Percentiles rank a stretch among this genome's conserved stretches.
Conservation (phyloP, 2,329 filamentous ascomycete species). For the Aspergillus ochraceoroseus region DNA sequence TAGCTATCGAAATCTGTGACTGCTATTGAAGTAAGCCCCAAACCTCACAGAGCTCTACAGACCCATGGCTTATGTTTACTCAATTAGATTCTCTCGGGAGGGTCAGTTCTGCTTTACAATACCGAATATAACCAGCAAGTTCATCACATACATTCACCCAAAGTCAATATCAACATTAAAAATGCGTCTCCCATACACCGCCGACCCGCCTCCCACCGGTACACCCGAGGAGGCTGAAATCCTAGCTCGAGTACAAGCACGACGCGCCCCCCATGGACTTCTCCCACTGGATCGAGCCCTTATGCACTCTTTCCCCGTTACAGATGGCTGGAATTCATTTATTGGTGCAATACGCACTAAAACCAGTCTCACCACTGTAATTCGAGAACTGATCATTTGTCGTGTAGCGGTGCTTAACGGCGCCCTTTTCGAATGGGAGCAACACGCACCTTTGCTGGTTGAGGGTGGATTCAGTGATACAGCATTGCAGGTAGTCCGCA, state of each 20-base stretch:
- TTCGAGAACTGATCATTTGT: slow-evolving; percentile 75
- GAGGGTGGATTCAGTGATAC: slow-evolving; percentile 52
- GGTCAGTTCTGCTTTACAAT: no score
- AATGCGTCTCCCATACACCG: slow-evolving; percentile 54
- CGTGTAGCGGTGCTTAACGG: slow-evolving; percentile 73
- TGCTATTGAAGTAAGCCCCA: no score
- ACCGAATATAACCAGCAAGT: no score
- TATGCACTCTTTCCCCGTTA: slow-evolving; percentile 52
- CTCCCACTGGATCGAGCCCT: slow-evolving; percentile 52
- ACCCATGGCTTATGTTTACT: no score
- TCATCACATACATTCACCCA: no score
- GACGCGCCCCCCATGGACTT: slow-evolving; percentile 48
- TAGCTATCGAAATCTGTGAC: no score
- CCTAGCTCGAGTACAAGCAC: slow-evolving; percentile 48
- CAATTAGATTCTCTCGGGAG: no score
- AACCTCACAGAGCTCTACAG: no score
- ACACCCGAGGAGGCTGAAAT: slow-evolving; percentile 48
- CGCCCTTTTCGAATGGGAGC: slow-evolving; percentile 80
- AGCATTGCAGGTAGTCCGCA: slow-evolving; percentile 36
- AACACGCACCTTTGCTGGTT: slow-evolving; percentile 70
- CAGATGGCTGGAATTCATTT: slow-evolving; percentile 57
- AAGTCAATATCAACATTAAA: slow-evolving; percentile 14
- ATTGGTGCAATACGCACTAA: slow-evolving; percentile 52
- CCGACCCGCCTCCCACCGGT: slow-evolving; percentile 47
- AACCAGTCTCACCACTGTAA: slow-evolving; percentile 46